Evolutionary conservation across 2,329 filamentous ascomycete genomes (phyloP), one percentile per base, ranked within the genome.

Genomic region (Aureobasidium sp.): DNA sequence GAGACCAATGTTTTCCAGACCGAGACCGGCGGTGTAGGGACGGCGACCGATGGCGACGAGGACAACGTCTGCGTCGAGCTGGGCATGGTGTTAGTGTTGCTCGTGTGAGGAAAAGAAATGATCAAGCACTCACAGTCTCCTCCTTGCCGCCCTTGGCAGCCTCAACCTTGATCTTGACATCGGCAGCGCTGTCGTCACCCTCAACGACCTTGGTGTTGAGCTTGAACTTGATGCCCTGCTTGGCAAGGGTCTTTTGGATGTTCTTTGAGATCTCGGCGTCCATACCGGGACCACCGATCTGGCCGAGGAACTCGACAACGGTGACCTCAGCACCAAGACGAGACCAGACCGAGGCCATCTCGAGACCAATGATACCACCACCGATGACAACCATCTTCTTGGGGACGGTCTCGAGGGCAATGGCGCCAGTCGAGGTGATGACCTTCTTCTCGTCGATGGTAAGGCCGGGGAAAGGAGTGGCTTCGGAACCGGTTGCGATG

Each of bases 181-280:
- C 85, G 64, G 91, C 86, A 64, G 88, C 88, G 69, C 82, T 86
- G 71, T 85, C 86, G 73, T 97, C 92, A 68, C 94, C 94, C 69
- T 86, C 84, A 66, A 87, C 78, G 66, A 99, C 94, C 85, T 99
- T 99, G 72, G 94, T 97, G 81, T 90, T 88, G 69, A 95, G 86
- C 86, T 96, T 97, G 84, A 99, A 99, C 73, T 96, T 94, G 75
- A 99, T 88, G 64, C 93, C 94, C 81, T 99, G 94, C 84, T 96
- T 97, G 75, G 85, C 85, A 66, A 99, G 85, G 65, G 96, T 87
- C 84, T 96, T 97, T 77, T 97, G 92, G 47, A 89, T 82, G 71
- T 85, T 81, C 83, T 97, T 99, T 72, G 92, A 85, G 71, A 97
- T 90, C 76, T 99, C 94, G 50, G 83, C 77, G 74, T 99, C 94